These are phyloP conservation scores for Mortierella sp. DNA, from an alignment of 371 early-diverging fungal species.

Conservation along the genomic window DNA sequence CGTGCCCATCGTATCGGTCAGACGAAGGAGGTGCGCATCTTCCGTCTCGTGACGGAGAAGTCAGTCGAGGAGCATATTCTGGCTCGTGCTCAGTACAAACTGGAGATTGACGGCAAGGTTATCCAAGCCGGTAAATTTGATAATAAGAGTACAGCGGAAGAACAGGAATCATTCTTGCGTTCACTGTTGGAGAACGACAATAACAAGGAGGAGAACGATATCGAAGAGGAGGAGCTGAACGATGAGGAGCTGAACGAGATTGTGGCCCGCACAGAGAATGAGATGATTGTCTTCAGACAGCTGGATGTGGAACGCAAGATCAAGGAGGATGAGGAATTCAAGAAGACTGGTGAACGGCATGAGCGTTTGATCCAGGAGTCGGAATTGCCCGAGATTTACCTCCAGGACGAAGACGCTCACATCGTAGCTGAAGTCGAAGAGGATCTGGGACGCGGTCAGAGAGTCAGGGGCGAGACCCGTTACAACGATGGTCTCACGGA, in stretches of 20 bases:
- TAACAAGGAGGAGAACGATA: constrained; percentile 73
- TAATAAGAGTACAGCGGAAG: constrained; percentile 93
- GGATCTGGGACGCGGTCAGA: constrained; percentile 80
- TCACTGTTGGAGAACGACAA: constrained; percentile 83
- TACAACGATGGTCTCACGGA: constrained; percentile 96
- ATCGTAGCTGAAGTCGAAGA: constrained; percentile 57
- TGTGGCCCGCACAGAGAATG: constrained; percentile 81
- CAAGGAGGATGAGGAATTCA: constrained; percentile 53
- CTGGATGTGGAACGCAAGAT: constrained; percentile 78
- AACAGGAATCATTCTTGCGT: constrained; percentile 91
- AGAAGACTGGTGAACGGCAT: constrained; percentile 59
- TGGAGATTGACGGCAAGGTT: constrained; percentile 97
- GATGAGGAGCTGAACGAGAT: constrained; percentile 92
- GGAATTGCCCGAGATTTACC: constrained; percentile 90
- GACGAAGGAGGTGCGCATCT: constrained; percentile 99
- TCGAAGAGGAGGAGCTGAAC: constrained; percentile 83
- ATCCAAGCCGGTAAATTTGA: constrained; percentile 99
- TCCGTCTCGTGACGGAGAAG: constrained; percentile 95
- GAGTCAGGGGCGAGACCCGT: constrained; percentile 73
- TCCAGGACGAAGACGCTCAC: constrained; percentile 66
- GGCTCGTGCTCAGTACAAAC: constrained; percentile 95
- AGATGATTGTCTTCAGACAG: constrained; percentile 73
- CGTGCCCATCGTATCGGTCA: constrained; percentile 99
- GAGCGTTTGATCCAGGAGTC: constrained; percentile 86
- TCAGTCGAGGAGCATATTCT: constrained; percentile 98